Base-by-base conservation (phyloP, 495 filamentous ascomycete genomes). In the Immersiella caudata region DNA sequence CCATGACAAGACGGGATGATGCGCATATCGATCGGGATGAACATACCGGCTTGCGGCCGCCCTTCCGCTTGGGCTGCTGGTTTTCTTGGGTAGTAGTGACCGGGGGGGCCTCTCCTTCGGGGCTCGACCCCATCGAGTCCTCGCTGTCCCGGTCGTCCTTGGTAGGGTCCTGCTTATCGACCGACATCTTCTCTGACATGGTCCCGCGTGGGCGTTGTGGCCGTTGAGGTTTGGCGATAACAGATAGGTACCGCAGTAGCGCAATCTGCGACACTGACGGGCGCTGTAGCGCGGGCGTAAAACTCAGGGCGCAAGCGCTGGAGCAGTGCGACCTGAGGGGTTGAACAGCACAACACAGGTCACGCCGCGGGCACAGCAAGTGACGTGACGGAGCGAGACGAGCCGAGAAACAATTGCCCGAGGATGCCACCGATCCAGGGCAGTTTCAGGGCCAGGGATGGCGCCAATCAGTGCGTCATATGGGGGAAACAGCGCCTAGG, bases 1-100 rank as follows among this genome's bases (percentile, higher is more conserved):
- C n/a, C 25, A 22, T n/a, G 36, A 46, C 20, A 25, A 20, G 46
- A 64, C 25, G 50, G 51, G 61, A 55, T 62, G 35, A 62, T 22
- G 29, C 8, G 29, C 3, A 33, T 2, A 36, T 36, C 26, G 26
- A 35, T 20, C 18, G 18, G 29, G 36, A 16, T 9, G 72, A 67
- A 88, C 91, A 75, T 88, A 99, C 95, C 73, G 95, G 95, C 81
- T 99, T 99, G 67, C 95, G 87, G 50, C 95, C 95, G 75, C 95
- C 95, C 81, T 99, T 99, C 73, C 96, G 87, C 83, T 98, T 99
- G 76, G 81, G 81, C 60, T 82, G 81, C 71, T 84, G 81, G 73
- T 76, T 78, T 66, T 84, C 81, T 64, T 76, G 78, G 21, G 78
- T 74, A 16, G 71, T 67, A 27, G 73, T 68, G 64, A 67, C 74